A percentile compares a stretch with the other conserved stretches of the same genome.
phyloP scores from a whole-genome alignment of 1,284 basidiomycete genomes.

The Ceratobasidium sp. region DNA sequence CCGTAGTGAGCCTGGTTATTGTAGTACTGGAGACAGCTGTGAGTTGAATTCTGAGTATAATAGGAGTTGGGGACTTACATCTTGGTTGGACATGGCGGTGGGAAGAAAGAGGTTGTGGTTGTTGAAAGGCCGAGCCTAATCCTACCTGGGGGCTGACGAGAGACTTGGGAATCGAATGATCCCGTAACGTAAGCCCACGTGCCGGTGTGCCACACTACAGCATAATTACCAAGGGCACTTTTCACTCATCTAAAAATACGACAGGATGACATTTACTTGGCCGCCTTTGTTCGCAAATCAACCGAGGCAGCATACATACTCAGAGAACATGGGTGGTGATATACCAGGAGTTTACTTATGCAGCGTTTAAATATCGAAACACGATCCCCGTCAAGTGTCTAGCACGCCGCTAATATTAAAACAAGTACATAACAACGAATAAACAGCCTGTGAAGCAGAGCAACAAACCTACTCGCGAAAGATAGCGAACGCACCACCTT shows the following conservation, averaged over 20 bases:
- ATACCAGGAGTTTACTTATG: too few relatives aligned
- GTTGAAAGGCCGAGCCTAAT: background rate
- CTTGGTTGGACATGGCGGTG: constrained; percentile 28
- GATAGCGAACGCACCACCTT: constrained; percentile 36
- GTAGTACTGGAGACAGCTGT: constrained; percentile 7
- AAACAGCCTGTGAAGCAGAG: constrained; percentile 22
- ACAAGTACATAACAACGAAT: constrained; percentile 23
- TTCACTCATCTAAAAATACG: constrained; percentile 27
- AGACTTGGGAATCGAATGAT: constrained; percentile 35
- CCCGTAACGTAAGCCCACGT: constrained; percentile 28
- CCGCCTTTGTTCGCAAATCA: background rate
- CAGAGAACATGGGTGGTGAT: background rate
- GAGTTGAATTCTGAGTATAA: background rate
- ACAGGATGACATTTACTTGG: background rate
- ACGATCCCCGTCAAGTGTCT: background rate
- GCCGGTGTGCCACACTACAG: background rate
- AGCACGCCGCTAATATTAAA: constrained; percentile 6
- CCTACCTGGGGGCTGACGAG: constrained; percentile 15
- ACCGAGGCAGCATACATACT: background rate
- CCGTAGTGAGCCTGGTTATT: constrained; percentile 27
- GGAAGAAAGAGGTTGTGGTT: constrained; percentile 10
- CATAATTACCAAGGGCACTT: constrained; percentile 16
- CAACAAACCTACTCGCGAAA: constrained; percentile 2
- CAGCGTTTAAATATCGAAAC: too few relatives aligned
- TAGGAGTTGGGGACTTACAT: background rate